These are phyloP conservation scores for Tulasnella sp. DNA, from an alignment of 768 basidiomycete genomes.

Conservation along the genomic window DNA sequence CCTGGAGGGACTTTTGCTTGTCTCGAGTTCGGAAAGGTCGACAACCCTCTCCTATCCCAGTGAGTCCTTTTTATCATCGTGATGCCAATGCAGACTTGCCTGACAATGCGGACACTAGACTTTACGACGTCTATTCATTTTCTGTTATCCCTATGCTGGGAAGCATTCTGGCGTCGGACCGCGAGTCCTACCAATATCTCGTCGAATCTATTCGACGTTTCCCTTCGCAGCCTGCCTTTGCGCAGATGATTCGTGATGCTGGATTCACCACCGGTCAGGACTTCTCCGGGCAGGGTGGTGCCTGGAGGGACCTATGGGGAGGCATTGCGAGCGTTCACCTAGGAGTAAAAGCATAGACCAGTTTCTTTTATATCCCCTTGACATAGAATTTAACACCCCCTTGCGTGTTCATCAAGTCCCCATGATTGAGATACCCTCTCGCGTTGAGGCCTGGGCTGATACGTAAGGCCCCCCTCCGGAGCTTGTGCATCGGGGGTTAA, in stretches of 20 bases:
- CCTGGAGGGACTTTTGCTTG: constrained; percentile 95
- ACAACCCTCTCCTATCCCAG: constrained; percentile 80
- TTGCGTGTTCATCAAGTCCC: neutral
- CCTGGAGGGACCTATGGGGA: constrained; percentile 82
- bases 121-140: constrained; percentile 96
- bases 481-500: too few species aligned
- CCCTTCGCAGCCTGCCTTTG: constrained; percentile 82
- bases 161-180: constrained; percentile 93
- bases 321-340: constrained; percentile 84
- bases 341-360: constrained; percentile 67
- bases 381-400: neutral
- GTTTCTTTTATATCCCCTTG: neutral
- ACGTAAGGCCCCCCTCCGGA: too few species aligned
- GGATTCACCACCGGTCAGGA: constrained; percentile 68
- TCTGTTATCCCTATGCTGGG: constrained; percentile 90
- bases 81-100: neutral
- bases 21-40: constrained; percentile 92
- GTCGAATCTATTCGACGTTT: constrained; percentile 96
- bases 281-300: constrained; percentile 67
- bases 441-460: too few species aligned
- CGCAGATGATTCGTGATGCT: constrained; percentile 80
- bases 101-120: constrained; percentile 44
- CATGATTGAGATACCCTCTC: too few species aligned
- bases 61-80: constrained; percentile 37
- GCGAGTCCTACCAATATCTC: constrained; percentile 94